Conservation (phyloP, 495 filamentous ascomycete genomes). For the Penicillium mononematosum region DNA sequence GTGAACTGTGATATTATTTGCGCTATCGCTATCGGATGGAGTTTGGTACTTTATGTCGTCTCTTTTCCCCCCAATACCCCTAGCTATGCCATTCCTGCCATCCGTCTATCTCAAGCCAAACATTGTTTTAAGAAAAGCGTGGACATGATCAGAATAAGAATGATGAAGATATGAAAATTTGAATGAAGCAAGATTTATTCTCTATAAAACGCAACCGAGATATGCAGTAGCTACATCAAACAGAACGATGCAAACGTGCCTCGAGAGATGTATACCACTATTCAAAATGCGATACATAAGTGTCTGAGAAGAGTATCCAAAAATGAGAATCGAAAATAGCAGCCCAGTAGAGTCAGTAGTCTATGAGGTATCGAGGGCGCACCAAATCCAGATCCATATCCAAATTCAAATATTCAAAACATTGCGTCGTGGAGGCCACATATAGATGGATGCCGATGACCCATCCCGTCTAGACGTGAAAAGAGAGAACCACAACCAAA, state of each 20-base stretch:
- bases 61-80: not conserved
- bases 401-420: constrained; percentile 1
- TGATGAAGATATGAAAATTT: not conserved
- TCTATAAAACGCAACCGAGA: not conserved
- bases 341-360: constrained; percentile 15
- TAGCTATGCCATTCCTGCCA: not conserved
- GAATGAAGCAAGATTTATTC: not conserved
- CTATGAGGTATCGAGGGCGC: constrained; percentile 9
- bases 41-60: not conserved
- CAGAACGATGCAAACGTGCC: not conserved
- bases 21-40: not conserved
- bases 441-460: not conserved
- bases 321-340: not conserved
- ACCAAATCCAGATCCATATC: constrained; percentile 6
- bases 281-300: not conserved
- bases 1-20: not conserved
- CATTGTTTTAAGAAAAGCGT: no score
- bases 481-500: not conserved
- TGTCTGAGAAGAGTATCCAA: not conserved
- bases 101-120: not conserved
- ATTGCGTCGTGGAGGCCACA: not conserved
- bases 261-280: not conserved
- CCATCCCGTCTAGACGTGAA: constrained; percentile 4
- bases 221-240: not conserved
- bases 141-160: not conserved